Conservation (phyloP, 306 rosid genomes). For the Castanospermum australe region DNA sequence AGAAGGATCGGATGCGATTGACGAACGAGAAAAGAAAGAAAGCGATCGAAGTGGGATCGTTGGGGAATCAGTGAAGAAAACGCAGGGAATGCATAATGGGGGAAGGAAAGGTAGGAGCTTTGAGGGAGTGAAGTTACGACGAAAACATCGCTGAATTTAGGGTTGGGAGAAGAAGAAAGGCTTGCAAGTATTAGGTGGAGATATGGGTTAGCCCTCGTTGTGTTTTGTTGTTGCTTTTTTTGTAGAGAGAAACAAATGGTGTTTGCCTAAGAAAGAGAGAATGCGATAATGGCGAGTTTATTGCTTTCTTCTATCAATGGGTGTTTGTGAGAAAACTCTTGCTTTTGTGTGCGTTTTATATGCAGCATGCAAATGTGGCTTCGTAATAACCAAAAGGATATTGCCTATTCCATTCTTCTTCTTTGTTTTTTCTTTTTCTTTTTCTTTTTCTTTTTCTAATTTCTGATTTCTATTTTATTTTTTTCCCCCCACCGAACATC, state of each 20-base stretch:
- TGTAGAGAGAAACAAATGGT: no score
- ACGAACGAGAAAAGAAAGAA: background rate
- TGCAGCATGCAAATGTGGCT: constrained; percentile 37
- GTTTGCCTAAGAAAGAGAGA: background rate
- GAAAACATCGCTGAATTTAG: constrained; percentile 27
- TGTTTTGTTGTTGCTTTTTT: constrained; percentile 24
- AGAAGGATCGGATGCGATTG: constrained; percentile 43
- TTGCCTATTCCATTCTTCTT: background rate
- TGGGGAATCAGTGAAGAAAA: constrained; percentile 9
- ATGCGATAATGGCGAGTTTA: constrained; percentile 44
- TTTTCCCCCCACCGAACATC: background rate
- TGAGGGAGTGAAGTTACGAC: background rate
- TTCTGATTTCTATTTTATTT: no score
- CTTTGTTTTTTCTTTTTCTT: background rate
- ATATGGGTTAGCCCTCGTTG: constrained; percentile 29
- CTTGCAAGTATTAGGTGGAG: constrained; percentile 41
- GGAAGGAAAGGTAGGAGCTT: background rate
- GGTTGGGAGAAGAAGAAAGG: constrained; percentile 36
- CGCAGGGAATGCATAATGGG: constrained; percentile 21
- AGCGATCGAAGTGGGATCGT: constrained; percentile 41
- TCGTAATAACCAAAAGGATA: constrained; percentile 32
- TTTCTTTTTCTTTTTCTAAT: no score
- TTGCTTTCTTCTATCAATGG: background rate
- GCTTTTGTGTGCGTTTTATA: background rate
- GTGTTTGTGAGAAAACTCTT: background rate